Conservation (phyloP, 495 filamentous ascomycete species). For the Xanthoparmelia taractica region DNA sequence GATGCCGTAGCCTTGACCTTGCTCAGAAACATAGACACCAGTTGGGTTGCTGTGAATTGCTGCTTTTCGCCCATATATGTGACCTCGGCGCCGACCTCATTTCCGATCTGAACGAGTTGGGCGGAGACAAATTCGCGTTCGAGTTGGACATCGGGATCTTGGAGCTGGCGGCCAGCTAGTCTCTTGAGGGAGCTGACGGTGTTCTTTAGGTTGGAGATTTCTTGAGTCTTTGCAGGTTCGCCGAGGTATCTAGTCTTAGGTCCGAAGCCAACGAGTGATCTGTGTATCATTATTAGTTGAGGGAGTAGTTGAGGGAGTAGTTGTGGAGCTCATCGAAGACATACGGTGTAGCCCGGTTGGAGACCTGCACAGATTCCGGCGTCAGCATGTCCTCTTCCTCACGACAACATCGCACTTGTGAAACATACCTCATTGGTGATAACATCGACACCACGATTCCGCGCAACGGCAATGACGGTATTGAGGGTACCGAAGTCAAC, state of each 20-base stretch:
- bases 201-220: conserved; percentile 99
- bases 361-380: conserved; percentile 63
- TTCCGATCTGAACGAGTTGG: conserved; percentile 77
- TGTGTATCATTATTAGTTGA: conserved; percentile 39
- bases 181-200: conserved; percentile 89
- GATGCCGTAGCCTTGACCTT: conserved; percentile 86
- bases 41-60: conserved; percentile 81
- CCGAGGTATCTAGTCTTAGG: conserved; percentile 88
- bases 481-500: conserved; percentile 96
- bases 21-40: conserved; percentile 90
- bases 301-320: conserved; percentile 24
- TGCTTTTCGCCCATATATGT: conserved; percentile 91
- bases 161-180: conserved; percentile 73
- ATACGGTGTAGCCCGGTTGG: conserved; percentile 96
- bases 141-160: conserved; percentile 83
- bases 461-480: conserved; percentile 93
- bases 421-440: conserved; percentile 51
- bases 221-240: conserved; percentile 94
- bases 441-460: conserved; percentile 98
- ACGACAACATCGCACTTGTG: not conserved
- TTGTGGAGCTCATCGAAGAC: conserved; percentile 31
- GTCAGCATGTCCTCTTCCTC: conserved; percentile 10
- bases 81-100: conserved; percentile 92
- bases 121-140: conserved; percentile 91
- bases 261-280: conserved; percentile 89